Evolutionary conservation across 495 filamentous ascomycete genomes (phyloP).

Genomic region (Podospora comata): DNA sequence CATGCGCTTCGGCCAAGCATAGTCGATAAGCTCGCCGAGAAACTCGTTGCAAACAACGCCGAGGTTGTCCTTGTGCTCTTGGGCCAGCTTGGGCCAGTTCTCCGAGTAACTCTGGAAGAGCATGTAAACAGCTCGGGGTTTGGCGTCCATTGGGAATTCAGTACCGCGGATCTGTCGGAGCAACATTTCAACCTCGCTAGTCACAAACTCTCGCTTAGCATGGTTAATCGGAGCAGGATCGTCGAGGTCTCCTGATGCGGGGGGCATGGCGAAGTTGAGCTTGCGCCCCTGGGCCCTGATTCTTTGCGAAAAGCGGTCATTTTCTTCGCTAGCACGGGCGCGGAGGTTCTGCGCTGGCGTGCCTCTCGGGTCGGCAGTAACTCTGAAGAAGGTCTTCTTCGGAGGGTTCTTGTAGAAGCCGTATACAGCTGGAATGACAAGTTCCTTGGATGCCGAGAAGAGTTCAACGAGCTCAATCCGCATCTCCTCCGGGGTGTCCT

Average conservation of each 20-base stretch:
- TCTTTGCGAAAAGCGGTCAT: constrained; percentile 35
- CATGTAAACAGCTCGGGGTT: constrained; percentile 41
- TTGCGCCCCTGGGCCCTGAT: constrained; percentile 40
- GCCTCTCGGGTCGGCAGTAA: constrained; percentile 35
- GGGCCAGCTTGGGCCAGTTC: constrained; percentile 40
- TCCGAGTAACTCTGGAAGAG: constrained; percentile 42
- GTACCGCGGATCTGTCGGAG: constrained; percentile 41
- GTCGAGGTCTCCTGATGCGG: neutral
- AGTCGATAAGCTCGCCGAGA: constrained; percentile 40
- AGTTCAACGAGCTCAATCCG: constrained; percentile 40
- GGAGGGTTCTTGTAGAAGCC: constrained; percentile 44
- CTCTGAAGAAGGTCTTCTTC: constrained; percentile 39
- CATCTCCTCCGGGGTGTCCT: constrained; percentile 40
- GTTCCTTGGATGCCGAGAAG: constrained; percentile 37
- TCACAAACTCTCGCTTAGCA: constrained; percentile 35
- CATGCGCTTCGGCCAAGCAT: constrained; percentile 43
- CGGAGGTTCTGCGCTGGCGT: constrained; percentile 43
- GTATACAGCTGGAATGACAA: constrained; percentile 41
- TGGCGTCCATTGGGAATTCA: constrained; percentile 42
- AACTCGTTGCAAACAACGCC: constrained; percentile 45
- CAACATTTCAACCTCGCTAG: constrained; percentile 36
- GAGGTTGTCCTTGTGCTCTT: constrained; percentile 44
- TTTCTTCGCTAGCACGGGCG: constrained; percentile 42
- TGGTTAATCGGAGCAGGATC: constrained; percentile 13
- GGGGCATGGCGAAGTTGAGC: constrained; percentile 29